A percentile compares a stretch with the other conserved stretches of the same genome.
Conservation (phyloP, 116 monocot genomes). For the Dioscorea cayenensis region DNA sequence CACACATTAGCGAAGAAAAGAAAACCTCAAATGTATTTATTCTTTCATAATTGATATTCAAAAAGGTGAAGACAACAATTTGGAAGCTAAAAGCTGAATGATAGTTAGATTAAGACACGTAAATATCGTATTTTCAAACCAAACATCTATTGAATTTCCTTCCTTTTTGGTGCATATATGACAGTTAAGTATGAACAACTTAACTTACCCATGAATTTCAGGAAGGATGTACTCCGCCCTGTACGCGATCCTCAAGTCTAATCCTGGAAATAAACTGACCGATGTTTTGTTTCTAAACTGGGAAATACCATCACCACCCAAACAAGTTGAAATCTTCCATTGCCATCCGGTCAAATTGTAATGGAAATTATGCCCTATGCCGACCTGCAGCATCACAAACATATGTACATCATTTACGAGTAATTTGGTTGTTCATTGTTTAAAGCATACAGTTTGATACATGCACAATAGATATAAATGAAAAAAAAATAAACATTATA, state of each 20-base stretch:
- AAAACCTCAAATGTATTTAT: too few relatives aligned
- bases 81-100: too few relatives aligned
- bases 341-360: slow-evolving; percentile 86
- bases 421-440: too few relatives aligned
- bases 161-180: too few relatives aligned
- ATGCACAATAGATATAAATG: too few relatives aligned
- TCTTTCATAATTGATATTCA: too few relatives aligned
- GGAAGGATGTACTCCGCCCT: slow-evolving; percentile 90
- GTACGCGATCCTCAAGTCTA: slow-evolving; percentile 91
- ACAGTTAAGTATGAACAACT: not conserved
- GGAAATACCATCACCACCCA: slow-evolving; percentile 94
- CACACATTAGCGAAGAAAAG: not conserved
- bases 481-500: too few relatives aligned
- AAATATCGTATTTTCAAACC: too few relatives aligned
- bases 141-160: too few relatives aligned
- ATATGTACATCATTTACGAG: not conserved
- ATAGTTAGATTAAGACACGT: too few relatives aligned
- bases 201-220: slow-evolving; percentile 91
- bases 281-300: slow-evolving; percentile 88
- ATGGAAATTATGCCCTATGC: slow-evolving; percentile 81
- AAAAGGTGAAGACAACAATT: too few relatives aligned
- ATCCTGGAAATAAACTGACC: slow-evolving; percentile 70
- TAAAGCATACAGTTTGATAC: too few relatives aligned
- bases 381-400: slow-evolving; percentile 46
- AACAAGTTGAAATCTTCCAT: slow-evolving; percentile 88